Conservation (phyloP, 1,139 yeast genomes). For the Blastobotrys petasosporus region DNA sequence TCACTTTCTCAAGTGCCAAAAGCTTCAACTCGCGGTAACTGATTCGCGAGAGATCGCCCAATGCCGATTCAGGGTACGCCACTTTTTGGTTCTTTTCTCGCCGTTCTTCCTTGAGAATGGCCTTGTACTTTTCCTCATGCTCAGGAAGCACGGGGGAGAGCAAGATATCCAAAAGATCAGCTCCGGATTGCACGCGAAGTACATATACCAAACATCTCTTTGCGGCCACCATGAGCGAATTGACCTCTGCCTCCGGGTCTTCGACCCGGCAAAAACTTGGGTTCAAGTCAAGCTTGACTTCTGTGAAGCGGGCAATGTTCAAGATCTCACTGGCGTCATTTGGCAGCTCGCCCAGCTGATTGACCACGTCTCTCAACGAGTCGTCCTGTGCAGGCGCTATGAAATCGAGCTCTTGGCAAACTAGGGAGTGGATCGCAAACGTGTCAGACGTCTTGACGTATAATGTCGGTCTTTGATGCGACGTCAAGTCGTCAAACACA, state of each 20-base stretch:
- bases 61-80: conserved; percentile 26
- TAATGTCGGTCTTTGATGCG: conserved; percentile 59
- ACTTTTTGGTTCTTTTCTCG: conserved; percentile 20
- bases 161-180: conserved; percentile 64
- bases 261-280: conserved; percentile 37
- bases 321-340: conserved; percentile 41
- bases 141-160: conserved; percentile 62
- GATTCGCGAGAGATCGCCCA: conserved; percentile 51
- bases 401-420: conserved; percentile 48
- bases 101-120: conserved; percentile 47
- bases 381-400: conserved; percentile 47
- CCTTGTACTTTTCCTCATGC: conserved; percentile 59
- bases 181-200: conserved; percentile 71
- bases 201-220: conserved; percentile 76
- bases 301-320: conserved; percentile 35
- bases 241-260: conserved; percentile 37
- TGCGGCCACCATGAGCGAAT: conserved; percentile 63
- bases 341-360: conserved; percentile 40
- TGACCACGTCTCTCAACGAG: conserved; percentile 44
- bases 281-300: conserved; percentile 38
- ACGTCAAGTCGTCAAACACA: conserved; percentile 66
- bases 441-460: conserved; percentile 61
- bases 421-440: conserved; percentile 53
- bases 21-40: conserved; percentile 74
- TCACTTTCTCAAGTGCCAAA: conserved; percentile 64